Base-by-base conservation (phyloP, 2,329 filamentous ascomycete species). In the Amphichorda felina region DNA sequence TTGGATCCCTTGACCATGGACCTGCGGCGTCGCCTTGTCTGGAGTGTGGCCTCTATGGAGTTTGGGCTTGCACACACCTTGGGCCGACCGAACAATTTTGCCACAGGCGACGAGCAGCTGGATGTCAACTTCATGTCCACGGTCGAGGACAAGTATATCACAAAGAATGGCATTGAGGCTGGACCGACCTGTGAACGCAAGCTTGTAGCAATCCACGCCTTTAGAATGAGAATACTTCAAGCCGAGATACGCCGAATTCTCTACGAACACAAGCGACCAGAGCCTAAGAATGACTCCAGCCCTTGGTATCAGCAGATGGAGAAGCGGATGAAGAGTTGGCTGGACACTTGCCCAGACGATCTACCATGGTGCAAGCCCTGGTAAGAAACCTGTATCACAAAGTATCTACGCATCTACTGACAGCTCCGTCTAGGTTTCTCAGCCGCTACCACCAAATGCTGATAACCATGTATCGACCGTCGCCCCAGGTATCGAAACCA, bases 31-130 rank as follows among this genome's bases (percentile, higher is more conserved):
- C 75, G 91, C 13, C 59, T 95, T 10, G 84, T 84, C 48, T 96
- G 91, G 89, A 83, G 83, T 40, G 75, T 94, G 22, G 73, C 82
- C 9, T 82, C 80, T 3, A 88, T 95, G 77, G 91, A 98, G 51
- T 81, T 82, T 43, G 87, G 86, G 2, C 66, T 98, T 17, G 79
- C 91, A 2, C 83, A 94, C 48, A 83, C 79, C 46, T 79, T 96
- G 56, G 91, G 91, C 7, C 75, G 91, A 11, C 87, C 89, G 2
- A 87, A 79, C 45, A 83, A 81, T 21, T 87, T 94, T 45, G 85
- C 86, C 11, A 87, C 83, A 34, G 75, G 74, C 25, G 74, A 84
- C 43, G 86, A 95, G 43, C 72, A 86, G 44, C 74, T 95, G 45
- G 80, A 95, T 49, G 84, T 96, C 33, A 69, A 75, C 24, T 94